Base-by-base conservation (phyloP, 192 early-diverging fungal genomes). In the Coemansia sp. region DNA sequence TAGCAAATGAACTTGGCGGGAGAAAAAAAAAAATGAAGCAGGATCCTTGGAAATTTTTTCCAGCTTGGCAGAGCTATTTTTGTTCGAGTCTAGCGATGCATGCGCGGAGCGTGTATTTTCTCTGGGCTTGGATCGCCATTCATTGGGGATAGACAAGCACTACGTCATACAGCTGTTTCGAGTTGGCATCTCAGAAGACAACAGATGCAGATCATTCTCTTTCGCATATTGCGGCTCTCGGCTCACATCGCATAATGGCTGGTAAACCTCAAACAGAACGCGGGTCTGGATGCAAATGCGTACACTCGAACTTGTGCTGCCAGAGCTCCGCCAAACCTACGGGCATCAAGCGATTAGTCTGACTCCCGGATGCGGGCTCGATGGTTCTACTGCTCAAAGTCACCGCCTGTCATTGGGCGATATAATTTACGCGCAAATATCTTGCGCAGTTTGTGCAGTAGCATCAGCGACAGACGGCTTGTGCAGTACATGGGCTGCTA, bases 121-220 rank as follows among this genome's bases (percentile, higher is more conserved):
- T 50, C 8, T 50, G 9, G 46, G 14, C 27, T 23, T 55, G 51
- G 51, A 55, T 55, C 51, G 27, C 23, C 51, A 27, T 27, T 55
- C 27, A 15, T 53, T 53, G 23, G 51, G 51, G 27, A 1, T 14
- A 55, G 0, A 11, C 19, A 50, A 29, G 10, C 14, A 25, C 23
- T 55, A 55, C 51, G 51, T 55, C 51, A 55, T 55, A 14, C 51
- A 0, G 51, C 51, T 55, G 27, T 12, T 29, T 29, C 25, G 14
- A 3, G 27, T 9, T 55, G 9, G 9, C 51, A 55, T 55, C 51
- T 55, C 25, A 55, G 51, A 55, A 55, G 51, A 55, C 51, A 55
- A 29, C 25, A 15, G 48, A 8, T 6, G 51, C 27, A 55, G 27
- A 55, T 55, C 51, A 21, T n/a, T n/a, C 45, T 46, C 7, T 50